Conservation (phyloP, 2,329 filamentous ascomycete genomes). For the Aspergillus brunneoviolaceus region DNA sequence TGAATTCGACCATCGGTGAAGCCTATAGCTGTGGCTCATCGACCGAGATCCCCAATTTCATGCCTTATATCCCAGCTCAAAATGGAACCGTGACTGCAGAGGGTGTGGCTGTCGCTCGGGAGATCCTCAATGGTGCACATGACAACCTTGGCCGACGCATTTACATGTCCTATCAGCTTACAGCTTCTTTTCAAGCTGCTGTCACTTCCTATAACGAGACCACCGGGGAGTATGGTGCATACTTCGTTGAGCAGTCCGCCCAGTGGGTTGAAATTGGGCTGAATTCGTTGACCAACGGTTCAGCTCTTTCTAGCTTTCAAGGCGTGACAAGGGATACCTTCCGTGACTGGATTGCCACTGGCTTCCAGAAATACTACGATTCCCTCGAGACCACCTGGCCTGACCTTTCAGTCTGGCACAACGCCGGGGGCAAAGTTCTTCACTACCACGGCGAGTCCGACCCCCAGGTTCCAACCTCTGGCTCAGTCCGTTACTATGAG, state of each 20-base stretch:
- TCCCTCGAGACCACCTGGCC: conserved; percentile 55
- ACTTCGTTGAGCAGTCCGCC: no score
- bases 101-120: no score
- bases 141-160: no score
- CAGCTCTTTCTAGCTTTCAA: conserved; percentile 41
- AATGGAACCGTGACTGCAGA: conserved; percentile 35
- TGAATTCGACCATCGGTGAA: conserved; percentile 47
- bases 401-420: conserved; percentile 53
- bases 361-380: conserved; percentile 51
- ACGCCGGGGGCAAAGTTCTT: conserved; percentile 55
- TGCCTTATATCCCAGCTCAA: conserved; percentile 30
- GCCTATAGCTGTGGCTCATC: conserved; percentile 45
- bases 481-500: conserved; percentile 57
- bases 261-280: no score
- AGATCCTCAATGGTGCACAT: no score
- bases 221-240: no score
- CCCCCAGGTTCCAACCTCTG: conserved; percentile 52
- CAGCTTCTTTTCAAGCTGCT: no score
- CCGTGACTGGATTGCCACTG: conserved; percentile 53
- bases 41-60: conserved; percentile 18
- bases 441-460: conserved; percentile 61
- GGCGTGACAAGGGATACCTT: conserved; percentile 58
- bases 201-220: no score
- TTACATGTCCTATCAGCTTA: no score
- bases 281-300: no score